Evolutionary conservation across 305 asterid genomes (phyloP), one percentile per base, ranked within the genome.

Genomic region (Ilex paraguariensis): DNA sequence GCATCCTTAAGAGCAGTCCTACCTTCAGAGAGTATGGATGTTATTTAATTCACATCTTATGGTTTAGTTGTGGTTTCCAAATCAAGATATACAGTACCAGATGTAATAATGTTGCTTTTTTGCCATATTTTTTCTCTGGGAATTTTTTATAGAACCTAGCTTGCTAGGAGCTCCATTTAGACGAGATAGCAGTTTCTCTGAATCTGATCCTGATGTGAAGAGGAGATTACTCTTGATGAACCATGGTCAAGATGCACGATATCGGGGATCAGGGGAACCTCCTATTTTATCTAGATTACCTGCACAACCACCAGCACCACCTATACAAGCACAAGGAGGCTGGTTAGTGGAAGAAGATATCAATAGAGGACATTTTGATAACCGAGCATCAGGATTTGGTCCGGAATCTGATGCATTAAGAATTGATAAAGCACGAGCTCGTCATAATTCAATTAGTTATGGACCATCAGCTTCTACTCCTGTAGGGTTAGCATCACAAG

Each of bases 141-240:
- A 48, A 62, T 44, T 61, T 40, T 66, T 49, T 69, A 74, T 84
- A 88, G 97, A 87, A 77, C 95, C 95, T 66, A 86, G 92, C 73
- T 72, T 88, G 73, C 95, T 82, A 66, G 96, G 95, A 60, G 91
- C 80, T 74, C 95, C 90, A 67, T 79, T 78, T 65, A 84, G 87
- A 64, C 80, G 85, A 70, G 99, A 88, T 59, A 71, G 56, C 75
- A 78, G 58, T 65, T 57, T 69, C 52, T 69, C 73, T 16, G 83
- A 78, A 54, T 72, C 67, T 66, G 76, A 72, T 62, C 66, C 62
- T 74, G 76, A 69, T 78, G 57, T 67, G 67, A 75, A 66, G 67
- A 72, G 69, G 63, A 69, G 73, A 68, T 61, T 65, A 32, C 54
- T 72, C 40, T 42, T 65, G 42, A 42, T 68, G 70, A 71, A 65